phyloP scores from a whole-genome alignment of 1,284 basidiomycete species.

The Ganoderma sinense region DNA sequence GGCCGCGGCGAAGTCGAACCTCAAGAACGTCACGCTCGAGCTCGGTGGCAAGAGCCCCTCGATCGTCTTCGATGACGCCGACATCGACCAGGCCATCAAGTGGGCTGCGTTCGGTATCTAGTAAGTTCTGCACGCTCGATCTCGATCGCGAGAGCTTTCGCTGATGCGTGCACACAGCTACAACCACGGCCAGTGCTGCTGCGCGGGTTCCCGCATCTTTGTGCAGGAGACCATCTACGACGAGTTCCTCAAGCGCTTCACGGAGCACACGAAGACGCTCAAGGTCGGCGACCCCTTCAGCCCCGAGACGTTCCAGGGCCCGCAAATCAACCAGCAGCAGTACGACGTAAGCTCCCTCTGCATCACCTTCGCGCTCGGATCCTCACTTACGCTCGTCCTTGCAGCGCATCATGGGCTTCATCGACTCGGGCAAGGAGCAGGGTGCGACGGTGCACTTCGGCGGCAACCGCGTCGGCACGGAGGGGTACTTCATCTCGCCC shows the following conservation, averaged over 20 bases:
- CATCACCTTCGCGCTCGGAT: too few relatives aligned
- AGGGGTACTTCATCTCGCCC: constrained; percentile 83
- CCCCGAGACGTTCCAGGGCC: constrained; percentile 78
- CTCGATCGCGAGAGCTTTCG: neutral
- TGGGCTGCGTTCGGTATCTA: constrained; percentile 88
- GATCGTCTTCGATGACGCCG: constrained; percentile 76
- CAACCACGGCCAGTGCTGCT: constrained; percentile 88
- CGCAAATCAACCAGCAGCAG: constrained; percentile 83
- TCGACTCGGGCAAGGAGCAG: constrained; percentile 82
- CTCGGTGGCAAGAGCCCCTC: constrained; percentile 93
- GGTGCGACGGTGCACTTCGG: constrained; percentile 87
- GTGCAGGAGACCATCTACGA: constrained; percentile 88
- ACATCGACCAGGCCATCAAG: constrained; percentile 80
- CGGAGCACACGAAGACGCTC: constrained; percentile 61
- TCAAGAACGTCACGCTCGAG: constrained; percentile 92
- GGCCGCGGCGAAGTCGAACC: constrained; percentile 82
- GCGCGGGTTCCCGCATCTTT: constrained; percentile 87
- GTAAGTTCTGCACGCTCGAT: constrained; percentile 47
- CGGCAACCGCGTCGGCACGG: constrained; percentile 76
- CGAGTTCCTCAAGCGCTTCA: constrained; percentile 72
- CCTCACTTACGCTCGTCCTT: constrained; percentile 12
- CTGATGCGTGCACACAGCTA: constrained; percentile 49
- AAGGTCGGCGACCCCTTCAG: constrained; percentile 87
- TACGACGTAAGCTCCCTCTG: constrained; percentile 57
- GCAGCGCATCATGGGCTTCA: constrained; percentile 88